Conservation (phyloP, 1,284 basidiomycete genomes). For the Ustilago sp. region DNA sequence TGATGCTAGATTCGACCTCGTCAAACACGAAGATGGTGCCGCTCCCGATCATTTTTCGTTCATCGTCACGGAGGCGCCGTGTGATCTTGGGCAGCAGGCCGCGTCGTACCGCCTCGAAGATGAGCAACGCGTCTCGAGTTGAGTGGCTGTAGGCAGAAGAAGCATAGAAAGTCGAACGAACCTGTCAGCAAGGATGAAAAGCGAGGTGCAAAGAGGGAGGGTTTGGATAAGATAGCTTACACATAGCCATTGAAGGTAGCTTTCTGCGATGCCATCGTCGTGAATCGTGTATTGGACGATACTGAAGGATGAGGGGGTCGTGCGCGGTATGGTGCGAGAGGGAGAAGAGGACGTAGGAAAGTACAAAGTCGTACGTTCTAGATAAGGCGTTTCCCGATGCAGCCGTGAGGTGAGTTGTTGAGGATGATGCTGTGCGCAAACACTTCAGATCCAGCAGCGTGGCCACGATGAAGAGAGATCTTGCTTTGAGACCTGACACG, state of each 20-base stretch:
- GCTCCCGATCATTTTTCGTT: constrained; percentile 87
- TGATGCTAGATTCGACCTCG: constrained; percentile 96
- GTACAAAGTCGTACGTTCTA: neutral
- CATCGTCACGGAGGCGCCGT: constrained; percentile 90
- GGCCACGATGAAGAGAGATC: no score
- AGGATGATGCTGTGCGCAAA: neutral
- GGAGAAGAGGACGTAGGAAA: neutral
- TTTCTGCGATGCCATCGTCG: constrained; percentile 29
- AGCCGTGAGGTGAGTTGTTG: neutral
- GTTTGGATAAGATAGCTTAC: neutral
- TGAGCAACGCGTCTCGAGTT: constrained; percentile 91
- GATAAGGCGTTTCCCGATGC: neutral
- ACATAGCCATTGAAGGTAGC: constrained; percentile 28
- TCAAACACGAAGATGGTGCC: constrained; percentile 98
- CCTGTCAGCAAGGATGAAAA: neutral
- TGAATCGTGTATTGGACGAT: neutral
- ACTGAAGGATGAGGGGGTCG: neutral
- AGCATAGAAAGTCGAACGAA: neutral
- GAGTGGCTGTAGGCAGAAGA: constrained; percentile 76
- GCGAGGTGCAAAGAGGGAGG: neutral
- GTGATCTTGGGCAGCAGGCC: constrained; percentile 92
- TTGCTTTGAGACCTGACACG: neutral
- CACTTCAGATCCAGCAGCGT: neutral
- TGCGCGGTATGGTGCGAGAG: neutral
- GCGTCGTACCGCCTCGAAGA: constrained; percentile 90